Evolutionary conservation across 305 asterid genomes (phyloP).

Genomic region (Fraxinus baroniana): DNA sequence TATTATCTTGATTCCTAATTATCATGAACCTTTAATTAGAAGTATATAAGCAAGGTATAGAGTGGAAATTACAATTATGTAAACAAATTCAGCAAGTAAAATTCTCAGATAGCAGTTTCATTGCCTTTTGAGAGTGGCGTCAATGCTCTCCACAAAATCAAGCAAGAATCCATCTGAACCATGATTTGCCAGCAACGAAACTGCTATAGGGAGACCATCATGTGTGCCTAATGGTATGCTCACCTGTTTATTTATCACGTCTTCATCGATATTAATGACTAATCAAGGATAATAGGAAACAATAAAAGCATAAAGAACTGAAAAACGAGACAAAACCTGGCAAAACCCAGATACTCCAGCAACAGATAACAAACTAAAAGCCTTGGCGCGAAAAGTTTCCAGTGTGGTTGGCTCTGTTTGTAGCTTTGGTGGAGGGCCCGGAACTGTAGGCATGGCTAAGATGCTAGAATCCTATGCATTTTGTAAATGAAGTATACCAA

Average conservation of each 20-base stretch:
- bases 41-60: background rate
- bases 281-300: too few relatives aligned
- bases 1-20: background rate
- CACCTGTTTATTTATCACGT: slow-evolving; percentile 44
- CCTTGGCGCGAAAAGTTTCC: slow-evolving; percentile 77
- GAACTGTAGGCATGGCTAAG: slow-evolving; percentile 83
- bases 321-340: slow-evolving; percentile 52
- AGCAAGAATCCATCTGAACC: slow-evolving; percentile 80
- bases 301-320: background rate
- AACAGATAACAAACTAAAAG: slow-evolving; percentile 76
- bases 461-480: slow-evolving; percentile 53
- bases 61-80: background rate
- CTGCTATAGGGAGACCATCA: slow-evolving; percentile 65
- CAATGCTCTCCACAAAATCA: slow-evolving; percentile 48
- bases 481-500: background rate
- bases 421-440: slow-evolving; percentile 85
- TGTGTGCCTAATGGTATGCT: slow-evolving; percentile 73
- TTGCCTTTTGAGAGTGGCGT: slow-evolving; percentile 32
- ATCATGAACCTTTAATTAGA: background rate
- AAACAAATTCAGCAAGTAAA: slow-evolving; percentile 1
- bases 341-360: slow-evolving; percentile 92
- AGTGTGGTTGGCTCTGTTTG: slow-evolving; percentile 55
- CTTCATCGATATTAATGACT: background rate
- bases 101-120: background rate
- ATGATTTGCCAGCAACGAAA: slow-evolving; percentile 79